Base-by-base conservation (phyloP, 345 rosid genomes). In the Draba incana region DNA sequence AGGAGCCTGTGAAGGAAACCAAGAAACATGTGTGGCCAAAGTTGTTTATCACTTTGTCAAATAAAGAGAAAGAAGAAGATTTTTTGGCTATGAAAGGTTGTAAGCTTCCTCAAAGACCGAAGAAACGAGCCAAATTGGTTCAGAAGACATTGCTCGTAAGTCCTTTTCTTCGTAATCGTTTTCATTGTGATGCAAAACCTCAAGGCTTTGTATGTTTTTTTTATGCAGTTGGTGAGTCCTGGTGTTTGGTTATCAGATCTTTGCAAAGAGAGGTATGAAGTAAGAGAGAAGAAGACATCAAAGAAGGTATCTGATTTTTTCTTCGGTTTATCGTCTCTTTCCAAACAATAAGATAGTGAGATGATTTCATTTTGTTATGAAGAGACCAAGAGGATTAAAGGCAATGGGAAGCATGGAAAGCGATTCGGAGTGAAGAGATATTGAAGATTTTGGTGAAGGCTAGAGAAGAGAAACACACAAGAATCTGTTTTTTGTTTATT, bases 31-130 rank as follows among this genome's bases (percentile, higher is more conserved):
- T 83, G 45, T 88, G 98, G 98, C 97, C 97, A 27, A 89, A 74
- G 70, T 75, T 92, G 68, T 85, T 84, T 64, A 74, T 80, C n/a
- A 46, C 93, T 53, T 70, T 92, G 78, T 92, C 98, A 2, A 88
- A 71, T 77, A 92, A 92, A 83, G 97, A 89, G 76, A 92, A 90
- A 76, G 98, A 92, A 79, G 96, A 89, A 76, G 96, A 92, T 83
- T 89, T 88, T 81, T 76, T 90, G 86, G 90, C 90, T 35, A 86
- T 92, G 95, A 92, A 92, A 81, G 98, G 97, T 20, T 88, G 98
- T 68, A 92, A 88, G 74, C 96, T 81, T 57, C 86, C 98, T 69
- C 98, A 92, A 60, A 80, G 97, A 79, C 98, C 98, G 7, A 90
- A 88, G 80, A 92, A 89, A 68, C 77, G 98, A 67, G 92, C 97